phyloP scores from a whole-genome alignment of 2,329 filamentous ascomycete genomes.

The Gremmenia infestans region DNA sequence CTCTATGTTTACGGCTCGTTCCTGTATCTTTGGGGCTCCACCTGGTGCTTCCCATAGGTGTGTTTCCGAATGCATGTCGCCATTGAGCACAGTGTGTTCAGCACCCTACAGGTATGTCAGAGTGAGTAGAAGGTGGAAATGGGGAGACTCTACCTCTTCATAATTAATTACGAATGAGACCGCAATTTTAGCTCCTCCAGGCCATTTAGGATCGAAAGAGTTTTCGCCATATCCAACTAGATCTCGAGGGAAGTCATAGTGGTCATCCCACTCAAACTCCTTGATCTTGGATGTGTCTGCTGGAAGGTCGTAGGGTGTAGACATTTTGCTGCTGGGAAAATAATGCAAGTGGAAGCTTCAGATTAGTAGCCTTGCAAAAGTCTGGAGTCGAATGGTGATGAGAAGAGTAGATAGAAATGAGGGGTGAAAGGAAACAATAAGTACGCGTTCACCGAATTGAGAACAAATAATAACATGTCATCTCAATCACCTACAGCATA shows the following conservation, averaged over 20 bases:
- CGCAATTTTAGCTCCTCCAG: slow-evolving; percentile 30
- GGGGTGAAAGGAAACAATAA: slow-evolving; percentile 4
- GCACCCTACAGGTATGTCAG: slow-evolving; percentile 14
- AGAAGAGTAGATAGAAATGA: not conserved
- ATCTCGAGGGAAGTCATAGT: slow-evolving; percentile 27
- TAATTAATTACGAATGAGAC: slow-evolving; percentile 31
- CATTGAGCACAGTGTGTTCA: slow-evolving; percentile 23
- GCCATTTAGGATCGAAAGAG: slow-evolving; percentile 31
- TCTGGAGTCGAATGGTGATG: not conserved
- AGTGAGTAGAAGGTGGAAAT: not conserved
- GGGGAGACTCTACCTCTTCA: slow-evolving; percentile 18
- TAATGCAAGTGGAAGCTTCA: slow-evolving; percentile 1
- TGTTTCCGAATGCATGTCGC: slow-evolving; percentile 22
- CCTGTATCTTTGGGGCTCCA: slow-evolving; percentile 17
- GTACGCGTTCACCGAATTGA: slow-evolving; percentile 6
- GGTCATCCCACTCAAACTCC: slow-evolving; percentile 24
- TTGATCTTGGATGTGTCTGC: slow-evolving; percentile 19
- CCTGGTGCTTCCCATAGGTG: slow-evolving; percentile 22
- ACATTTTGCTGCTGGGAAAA: slow-evolving; percentile 12
- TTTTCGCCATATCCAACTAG: slow-evolving; percentile 26
- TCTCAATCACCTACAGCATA: not conserved
- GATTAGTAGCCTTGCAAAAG: not conserved
- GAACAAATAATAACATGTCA: slow-evolving; percentile 3
- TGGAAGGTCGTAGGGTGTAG: slow-evolving; percentile 20
- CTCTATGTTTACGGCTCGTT: slow-evolving; percentile 29